Conservation (phyloP, 768 basidiomycete genomes). For the Boletus bicolor region DNA sequence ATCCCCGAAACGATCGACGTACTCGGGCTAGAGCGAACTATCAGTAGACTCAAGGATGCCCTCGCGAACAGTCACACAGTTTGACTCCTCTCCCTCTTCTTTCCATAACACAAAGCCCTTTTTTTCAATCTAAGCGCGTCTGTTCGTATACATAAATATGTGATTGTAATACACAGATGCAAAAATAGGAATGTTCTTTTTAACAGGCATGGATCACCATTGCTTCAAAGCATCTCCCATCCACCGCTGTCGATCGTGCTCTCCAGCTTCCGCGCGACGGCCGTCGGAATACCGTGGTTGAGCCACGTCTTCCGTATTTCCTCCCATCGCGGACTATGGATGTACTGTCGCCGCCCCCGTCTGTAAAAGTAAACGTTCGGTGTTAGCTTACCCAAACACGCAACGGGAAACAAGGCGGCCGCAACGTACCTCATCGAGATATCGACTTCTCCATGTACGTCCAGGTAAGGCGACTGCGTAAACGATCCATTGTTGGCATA, state of each 20-base stretch:
- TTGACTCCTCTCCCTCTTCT: neutral
- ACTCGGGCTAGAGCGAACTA: constrained; percentile 32
- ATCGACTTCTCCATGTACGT: constrained; percentile 92
- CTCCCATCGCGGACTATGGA: constrained; percentile 85
- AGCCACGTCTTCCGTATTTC: constrained; percentile 92
- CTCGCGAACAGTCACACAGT: neutral
- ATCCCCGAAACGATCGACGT: constrained; percentile 39
- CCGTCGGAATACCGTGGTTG: constrained; percentile 82
- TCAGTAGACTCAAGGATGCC: constrained; percentile 18
- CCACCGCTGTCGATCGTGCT: constrained; percentile 86
- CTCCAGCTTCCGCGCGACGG: constrained; percentile 87
- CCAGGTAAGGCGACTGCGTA: constrained; percentile 84
- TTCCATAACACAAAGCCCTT: neutral
- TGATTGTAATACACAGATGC: neutral
- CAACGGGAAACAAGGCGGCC: neutral
- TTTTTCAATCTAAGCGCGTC: neutral
- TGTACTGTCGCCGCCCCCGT: constrained; percentile 82
- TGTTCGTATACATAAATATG: neutral
- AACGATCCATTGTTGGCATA: constrained; percentile 91
- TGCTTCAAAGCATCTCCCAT: constrained; percentile 76
- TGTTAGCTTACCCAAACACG: neutral
- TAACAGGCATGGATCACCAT: neutral
- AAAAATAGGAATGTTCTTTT: neutral
- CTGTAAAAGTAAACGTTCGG: constrained; percentile 36
- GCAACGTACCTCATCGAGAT: constrained; percentile 76